phyloP scores from a whole-genome alignment of 2,329 filamentous ascomycete species.

The Monosporascus sp. region DNA sequence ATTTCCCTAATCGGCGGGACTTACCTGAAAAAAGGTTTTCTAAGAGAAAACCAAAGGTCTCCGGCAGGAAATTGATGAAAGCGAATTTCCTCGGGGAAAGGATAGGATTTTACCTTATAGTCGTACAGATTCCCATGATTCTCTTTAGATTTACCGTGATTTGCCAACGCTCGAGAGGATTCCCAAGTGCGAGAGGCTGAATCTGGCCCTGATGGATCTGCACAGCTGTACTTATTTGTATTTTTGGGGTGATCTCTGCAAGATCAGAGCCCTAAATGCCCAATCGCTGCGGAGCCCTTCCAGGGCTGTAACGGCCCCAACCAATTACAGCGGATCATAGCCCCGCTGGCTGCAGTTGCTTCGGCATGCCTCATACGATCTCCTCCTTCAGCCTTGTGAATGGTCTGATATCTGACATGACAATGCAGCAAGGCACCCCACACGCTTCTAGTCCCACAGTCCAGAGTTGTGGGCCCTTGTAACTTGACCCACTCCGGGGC shows the following conservation, averaged over 20 bases:
- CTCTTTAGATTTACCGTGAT: too few relatives aligned
- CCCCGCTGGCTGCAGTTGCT: background rate
- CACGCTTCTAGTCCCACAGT: background rate
- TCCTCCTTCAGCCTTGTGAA: constrained; percentile 5
- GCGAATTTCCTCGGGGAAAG: too few relatives aligned
- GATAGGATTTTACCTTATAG: too few relatives aligned
- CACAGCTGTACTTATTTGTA: too few relatives aligned
- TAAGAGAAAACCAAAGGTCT: too few relatives aligned
- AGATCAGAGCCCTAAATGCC: background rate
- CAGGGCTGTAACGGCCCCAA: background rate
- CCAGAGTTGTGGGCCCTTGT: background rate
- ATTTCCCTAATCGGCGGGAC: too few relatives aligned
- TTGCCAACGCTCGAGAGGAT: too few relatives aligned
- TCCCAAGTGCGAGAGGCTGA: too few relatives aligned
- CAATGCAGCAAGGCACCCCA: background rate
- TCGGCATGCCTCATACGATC: constrained; percentile 4
- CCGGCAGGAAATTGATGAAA: too few relatives aligned
- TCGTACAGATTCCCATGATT: too few relatives aligned
- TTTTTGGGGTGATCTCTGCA: background rate
- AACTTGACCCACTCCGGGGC: background rate
- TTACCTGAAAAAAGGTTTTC: too few relatives aligned
- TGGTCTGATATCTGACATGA: constrained; percentile 1
- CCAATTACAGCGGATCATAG: background rate
- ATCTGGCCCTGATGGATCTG: too few relatives aligned
- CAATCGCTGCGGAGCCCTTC: background rate